A percentile compares a stretch with the other conserved stretches of the same genome.
phyloP scores from a whole-genome alignment of 2,329 filamentous ascomycete species.

The Fusarium fracticaudum region DNA sequence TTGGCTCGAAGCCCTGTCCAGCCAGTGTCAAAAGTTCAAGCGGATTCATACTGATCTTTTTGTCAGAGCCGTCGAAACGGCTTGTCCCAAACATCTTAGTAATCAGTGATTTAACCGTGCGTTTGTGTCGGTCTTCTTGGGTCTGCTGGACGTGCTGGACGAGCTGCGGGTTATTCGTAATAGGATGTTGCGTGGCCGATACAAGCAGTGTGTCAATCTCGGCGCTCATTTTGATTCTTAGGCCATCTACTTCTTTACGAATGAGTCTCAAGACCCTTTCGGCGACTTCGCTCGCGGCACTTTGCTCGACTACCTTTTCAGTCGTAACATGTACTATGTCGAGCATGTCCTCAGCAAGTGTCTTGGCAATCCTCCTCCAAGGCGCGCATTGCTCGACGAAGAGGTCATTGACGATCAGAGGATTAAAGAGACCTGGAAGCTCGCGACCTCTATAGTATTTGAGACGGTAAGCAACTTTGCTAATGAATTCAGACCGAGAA shows the following conservation, averaged over 20 bases:
- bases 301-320: not conserved
- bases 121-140: not conserved
- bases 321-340: constrained; percentile 5
- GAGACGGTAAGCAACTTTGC: constrained; percentile 37
- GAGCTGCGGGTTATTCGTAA: not conserved
- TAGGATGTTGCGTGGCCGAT: not conserved
- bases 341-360: constrained; percentile 26
- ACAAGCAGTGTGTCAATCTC: not conserved
- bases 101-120: not conserved
- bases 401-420: constrained; percentile 65
- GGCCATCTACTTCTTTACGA: not conserved
- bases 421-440: constrained; percentile 69
- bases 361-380: constrained; percentile 60
- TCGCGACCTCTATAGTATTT: constrained; percentile 54
- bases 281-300: not conserved
- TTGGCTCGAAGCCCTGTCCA: not conserved
- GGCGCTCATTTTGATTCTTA: not conserved
- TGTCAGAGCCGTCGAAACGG: not conserved
- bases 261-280: not conserved
- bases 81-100: not conserved
- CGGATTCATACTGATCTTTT: not conserved
- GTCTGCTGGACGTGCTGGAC: not conserved
- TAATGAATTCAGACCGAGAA: constrained; percentile 25
- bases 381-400: constrained; percentile 67
- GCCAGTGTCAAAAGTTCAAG: not conserved